phyloP scores from a whole-genome alignment of 495 filamentous ascomycete species.

The Beverwykella pulmonaria region DNA sequence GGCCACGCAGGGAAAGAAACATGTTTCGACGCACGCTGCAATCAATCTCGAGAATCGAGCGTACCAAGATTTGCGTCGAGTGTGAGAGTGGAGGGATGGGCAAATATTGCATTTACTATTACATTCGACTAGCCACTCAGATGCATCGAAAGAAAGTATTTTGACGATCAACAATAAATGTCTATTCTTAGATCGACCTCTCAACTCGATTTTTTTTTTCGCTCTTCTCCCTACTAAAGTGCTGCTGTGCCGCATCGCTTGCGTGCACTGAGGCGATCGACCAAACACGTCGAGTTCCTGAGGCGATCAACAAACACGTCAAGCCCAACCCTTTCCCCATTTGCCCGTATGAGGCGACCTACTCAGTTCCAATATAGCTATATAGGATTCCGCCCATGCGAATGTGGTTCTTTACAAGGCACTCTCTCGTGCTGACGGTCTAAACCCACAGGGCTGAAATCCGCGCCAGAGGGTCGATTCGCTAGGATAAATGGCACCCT shows the following conservation, averaged over 20 bases:
- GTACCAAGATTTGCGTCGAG: not conserved
- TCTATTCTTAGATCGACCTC: not conserved
- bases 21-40: not conserved
- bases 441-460: conserved; percentile 1
- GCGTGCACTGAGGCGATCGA: conserved; percentile 8
- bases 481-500: conserved; percentile 10
- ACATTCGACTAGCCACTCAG: not conserved
- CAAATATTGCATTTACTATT: not conserved
- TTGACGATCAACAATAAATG: not conserved
- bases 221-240: not conserved
- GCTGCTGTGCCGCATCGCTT: conserved; percentile 3
- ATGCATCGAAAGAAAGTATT: not conserved
- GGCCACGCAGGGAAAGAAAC: conserved; percentile 4
- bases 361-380: conserved; percentile 18
- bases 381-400: not conserved
- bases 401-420: conserved; percentile 1
- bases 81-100: not conserved
- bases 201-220: not conserved
- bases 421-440: not conserved
- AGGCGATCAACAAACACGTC: not conserved
- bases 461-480: not conserved
- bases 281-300: not conserved
- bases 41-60: not conserved
- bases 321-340: not conserved
- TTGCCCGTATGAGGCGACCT: not conserved